phyloP scores from a whole-genome alignment of 2,329 filamentous ascomycete species.

The Stromatinia cepivora region DNA sequence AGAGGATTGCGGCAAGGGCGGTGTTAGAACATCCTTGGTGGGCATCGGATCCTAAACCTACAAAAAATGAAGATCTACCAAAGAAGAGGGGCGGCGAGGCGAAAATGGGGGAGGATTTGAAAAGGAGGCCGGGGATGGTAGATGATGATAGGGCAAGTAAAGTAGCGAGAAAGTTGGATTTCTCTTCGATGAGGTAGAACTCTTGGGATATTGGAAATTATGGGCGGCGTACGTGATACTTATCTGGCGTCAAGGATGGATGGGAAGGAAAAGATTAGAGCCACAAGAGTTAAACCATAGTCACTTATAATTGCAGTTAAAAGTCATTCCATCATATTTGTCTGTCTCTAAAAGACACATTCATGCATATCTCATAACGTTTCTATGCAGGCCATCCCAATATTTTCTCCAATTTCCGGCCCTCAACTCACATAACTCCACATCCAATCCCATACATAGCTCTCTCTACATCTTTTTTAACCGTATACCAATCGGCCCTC shows the following conservation, averaged over 20 bases:
- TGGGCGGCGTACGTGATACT: constrained; percentile 3
- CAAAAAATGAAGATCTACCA: constrained; percentile 77
- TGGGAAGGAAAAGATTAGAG: background rate
- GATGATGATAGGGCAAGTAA: constrained; percentile 70
- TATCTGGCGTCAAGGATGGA: constrained; percentile 18
- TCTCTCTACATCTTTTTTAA: constrained; percentile 85
- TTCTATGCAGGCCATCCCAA: background rate
- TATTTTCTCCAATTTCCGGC: background rate
- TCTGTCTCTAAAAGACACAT: constrained; percentile 4
- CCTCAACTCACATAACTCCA: constrained; percentile 45
- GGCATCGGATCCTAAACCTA: constrained; percentile 79
- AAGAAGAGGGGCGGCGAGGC: constrained; percentile 71
- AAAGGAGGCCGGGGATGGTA: constrained; percentile 59
- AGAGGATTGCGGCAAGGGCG: constrained; percentile 73
- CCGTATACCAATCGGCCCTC: constrained; percentile 90
- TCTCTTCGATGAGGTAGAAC: constrained; percentile 35
- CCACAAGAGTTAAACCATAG: background rate
- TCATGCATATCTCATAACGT: constrained; percentile 3
- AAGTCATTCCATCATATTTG: background rate
- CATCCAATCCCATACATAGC: constrained; percentile 98
- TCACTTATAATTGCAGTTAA: constrained; percentile 9
- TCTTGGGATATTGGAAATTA: background rate
- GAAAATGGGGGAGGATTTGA: constrained; percentile 77
- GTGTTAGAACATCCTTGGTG: constrained; percentile 86
- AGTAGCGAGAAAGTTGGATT: constrained; percentile 42